Conservation (phyloP, 1,139 yeast species). For the Geotrichum carabidarum region DNA sequence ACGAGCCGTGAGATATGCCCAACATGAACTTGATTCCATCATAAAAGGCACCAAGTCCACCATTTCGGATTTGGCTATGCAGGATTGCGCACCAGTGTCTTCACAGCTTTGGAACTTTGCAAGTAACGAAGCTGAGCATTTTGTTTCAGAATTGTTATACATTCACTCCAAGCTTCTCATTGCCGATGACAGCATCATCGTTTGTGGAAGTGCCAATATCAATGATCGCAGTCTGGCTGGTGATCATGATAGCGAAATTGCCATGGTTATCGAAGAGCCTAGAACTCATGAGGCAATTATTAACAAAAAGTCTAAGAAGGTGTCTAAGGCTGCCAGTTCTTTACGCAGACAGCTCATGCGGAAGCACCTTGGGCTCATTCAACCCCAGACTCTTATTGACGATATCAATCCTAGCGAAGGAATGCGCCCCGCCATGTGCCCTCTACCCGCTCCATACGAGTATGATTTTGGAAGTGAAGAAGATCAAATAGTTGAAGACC, state of each 20-base stretch:
- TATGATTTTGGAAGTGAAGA: slow-evolving; percentile 22
- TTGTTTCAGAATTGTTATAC: slow-evolving; percentile 24
- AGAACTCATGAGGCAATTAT: slow-evolving; percentile 8
- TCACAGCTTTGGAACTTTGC: slow-evolving; percentile 20
- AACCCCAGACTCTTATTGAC: slow-evolving; percentile 15
- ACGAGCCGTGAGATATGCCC: slow-evolving; percentile 2
- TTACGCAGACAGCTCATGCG: slow-evolving; percentile 21
- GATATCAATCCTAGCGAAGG: slow-evolving; percentile 14
- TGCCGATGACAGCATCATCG: slow-evolving; percentile 22
- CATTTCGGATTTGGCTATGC: slow-evolving; percentile 20
- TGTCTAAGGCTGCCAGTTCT: slow-evolving; percentile 20
- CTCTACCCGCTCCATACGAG: slow-evolving; percentile 18
- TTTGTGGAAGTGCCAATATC: slow-evolving; percentile 25
- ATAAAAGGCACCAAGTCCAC: slow-evolving; percentile 13
- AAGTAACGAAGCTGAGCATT: slow-evolving; percentile 19
- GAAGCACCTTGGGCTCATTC: slow-evolving; percentile 23
- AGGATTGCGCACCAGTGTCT: slow-evolving; percentile 11
- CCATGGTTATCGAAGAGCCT: slow-evolving; percentile 22
- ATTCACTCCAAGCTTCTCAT: slow-evolving; percentile 24
- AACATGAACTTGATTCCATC: slow-evolving; percentile 6
- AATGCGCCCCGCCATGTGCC: slow-evolving; percentile 18
- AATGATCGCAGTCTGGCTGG: slow-evolving; percentile 23
- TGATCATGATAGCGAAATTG: slow-evolving; percentile 24
- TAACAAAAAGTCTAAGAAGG: slow-evolving; percentile 16
- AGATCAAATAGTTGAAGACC: slow-evolving; percentile 22